Evolutionary conservation across 2,329 filamentous ascomycete genomes (phyloP).

Genomic region (Sordariomycetes sp.): DNA sequence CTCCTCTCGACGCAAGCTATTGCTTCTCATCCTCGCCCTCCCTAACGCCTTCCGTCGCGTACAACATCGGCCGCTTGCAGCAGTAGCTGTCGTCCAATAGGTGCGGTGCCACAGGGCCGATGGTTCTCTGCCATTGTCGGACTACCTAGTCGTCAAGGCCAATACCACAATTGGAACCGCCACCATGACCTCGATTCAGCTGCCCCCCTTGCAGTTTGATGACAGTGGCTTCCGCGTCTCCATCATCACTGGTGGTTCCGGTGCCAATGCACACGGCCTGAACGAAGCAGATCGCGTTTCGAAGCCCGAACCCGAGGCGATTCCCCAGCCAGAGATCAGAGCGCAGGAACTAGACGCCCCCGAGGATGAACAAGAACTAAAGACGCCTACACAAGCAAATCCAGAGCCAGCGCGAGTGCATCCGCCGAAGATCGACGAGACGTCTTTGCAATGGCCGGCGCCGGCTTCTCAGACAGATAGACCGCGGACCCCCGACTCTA

Average conservation of each 20-base stretch:
- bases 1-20: too few relatives aligned
- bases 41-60: neutral
- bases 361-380: neutral
- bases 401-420: too few relatives aligned
- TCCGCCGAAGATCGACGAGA: too few relatives aligned
- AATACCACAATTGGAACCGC: neutral
- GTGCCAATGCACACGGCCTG: neutral
- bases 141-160: neutral
- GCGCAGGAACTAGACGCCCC: too few relatives aligned
- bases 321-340: too few relatives aligned
- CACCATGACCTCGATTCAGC: conserved; percentile 5
- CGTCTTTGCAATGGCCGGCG: too few relatives aligned
- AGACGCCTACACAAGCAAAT: too few relatives aligned
- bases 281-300: neutral
- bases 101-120: neutral
- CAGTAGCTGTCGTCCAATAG: neutral
- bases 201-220: conserved; percentile 6
- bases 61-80: conserved; percentile 1
- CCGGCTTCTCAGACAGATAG: neutral
- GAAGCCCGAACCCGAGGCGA: neutral
- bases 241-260: conserved; percentile 1
- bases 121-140: neutral
- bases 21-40: neutral
- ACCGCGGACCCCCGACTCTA: neutral
- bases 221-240: conserved; percentile 5